Evolutionary conservation across 2,329 filamentous ascomycete genomes (phyloP).

Genomic region (Nemania sp.): DNA sequence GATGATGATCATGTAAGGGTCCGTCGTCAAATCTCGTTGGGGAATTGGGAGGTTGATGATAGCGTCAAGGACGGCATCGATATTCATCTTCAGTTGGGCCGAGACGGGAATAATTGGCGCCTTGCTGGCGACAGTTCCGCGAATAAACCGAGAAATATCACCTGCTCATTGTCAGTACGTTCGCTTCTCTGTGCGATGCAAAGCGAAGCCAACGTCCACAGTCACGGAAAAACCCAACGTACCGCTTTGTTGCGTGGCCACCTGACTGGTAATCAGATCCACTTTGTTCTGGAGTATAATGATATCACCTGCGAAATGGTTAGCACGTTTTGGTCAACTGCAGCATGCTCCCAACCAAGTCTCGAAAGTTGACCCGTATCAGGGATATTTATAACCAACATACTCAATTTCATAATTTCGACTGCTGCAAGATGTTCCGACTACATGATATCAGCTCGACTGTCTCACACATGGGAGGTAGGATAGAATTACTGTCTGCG

Average conservation of each 20-base stretch:
- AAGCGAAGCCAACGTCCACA: neutral
- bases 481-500: slow-evolving; percentile 68
- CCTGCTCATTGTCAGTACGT: slow-evolving; percentile 48
- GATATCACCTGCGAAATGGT: slow-evolving; percentile 73
- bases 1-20: slow-evolving; percentile 98
- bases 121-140: slow-evolving; percentile 94
- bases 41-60: slow-evolving; percentile 95
- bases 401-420: slow-evolving; percentile 94
- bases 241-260: slow-evolving; percentile 83
- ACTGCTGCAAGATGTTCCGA: slow-evolving; percentile 98
- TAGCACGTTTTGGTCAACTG: neutral
- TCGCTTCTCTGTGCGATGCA: neutral
- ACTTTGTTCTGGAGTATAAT: slow-evolving; percentile 99
- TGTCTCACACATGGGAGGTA: neutral
- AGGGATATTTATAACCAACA: neutral
- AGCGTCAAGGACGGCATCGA: slow-evolving; percentile 95
- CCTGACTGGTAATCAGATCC: slow-evolving; percentile 96
- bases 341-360: neutral
- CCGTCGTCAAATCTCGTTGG: slow-evolving; percentile 83
- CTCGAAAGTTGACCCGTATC: neutral
- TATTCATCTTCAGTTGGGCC: slow-evolving; percentile 99
- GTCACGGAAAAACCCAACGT: slow-evolving; percentile 1
- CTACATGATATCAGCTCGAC: slow-evolving; percentile 12
- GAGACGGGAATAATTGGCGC: slow-evolving; percentile 95
- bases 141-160: slow-evolving; percentile 97